Evolutionary conservation across 768 basidiomycete genomes (phyloP), one percentile per base, ranked within the genome.

Genomic region (Solioccasus polychromus): DNA sequence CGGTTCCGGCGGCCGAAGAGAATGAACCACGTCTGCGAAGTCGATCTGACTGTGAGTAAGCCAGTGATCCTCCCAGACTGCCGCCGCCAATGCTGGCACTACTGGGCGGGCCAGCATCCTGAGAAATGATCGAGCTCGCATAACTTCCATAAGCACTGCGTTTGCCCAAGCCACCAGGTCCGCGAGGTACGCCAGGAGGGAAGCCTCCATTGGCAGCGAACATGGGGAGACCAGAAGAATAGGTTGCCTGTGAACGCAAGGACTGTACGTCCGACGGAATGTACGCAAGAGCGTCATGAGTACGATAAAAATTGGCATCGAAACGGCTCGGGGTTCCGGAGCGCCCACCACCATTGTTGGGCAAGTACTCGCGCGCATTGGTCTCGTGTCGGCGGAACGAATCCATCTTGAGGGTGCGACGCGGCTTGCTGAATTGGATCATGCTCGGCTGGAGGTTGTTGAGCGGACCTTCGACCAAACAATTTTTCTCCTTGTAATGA

Each of bases 361-460:
- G 62, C 39, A 83, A 66, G 56, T 78, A 92, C 55, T 99, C 96
- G 43, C 85, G 80, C 1, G 94, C 94, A 56, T 77, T 88, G 18
- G 90, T 88, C 65, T 97, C 94, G 61, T 95, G 91, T 40, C 94
- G 82, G 46, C 90, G 85, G 79, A 90, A 94, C 47, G 88, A 89
- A 53, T 95, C 91, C 82, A 92, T 87, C 66, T 93, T 93, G 54
- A 94, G 78, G 5, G 92, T 80, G 43, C 92, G 85, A 46, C 92
- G 82, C 25, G 96, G 96, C 70, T 96, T 94, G 77, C 91, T 93
- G 75, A 99, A 97, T 64, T 98, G 96, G 49, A 99, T 99, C 94
- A 99, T 95, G 69, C 92, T 95, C 6, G 92, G 76, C 64, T 98
- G 96, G 28, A 99, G 73, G 69, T 99, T 98, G 68, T 82, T 97